Conservation (phyloP, 2,329 filamentous ascomycete species). For the Botrytis deweyae region DNA sequence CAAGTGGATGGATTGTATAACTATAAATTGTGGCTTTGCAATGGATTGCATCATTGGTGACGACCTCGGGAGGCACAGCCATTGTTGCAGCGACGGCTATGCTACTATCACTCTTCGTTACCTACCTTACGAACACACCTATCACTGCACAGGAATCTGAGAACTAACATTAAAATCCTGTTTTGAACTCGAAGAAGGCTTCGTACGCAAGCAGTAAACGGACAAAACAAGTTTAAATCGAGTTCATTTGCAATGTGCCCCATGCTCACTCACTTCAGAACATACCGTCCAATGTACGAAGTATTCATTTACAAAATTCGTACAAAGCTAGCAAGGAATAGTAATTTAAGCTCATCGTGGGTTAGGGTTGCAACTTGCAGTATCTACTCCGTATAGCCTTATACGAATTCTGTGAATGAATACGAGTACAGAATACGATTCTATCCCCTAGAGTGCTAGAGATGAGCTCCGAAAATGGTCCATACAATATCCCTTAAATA, state of each 20-base stretch:
- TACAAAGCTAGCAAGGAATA: too few relatives aligned
- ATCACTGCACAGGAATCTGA: neutral
- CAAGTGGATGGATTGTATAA: neutral
- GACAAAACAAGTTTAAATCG: neutral
- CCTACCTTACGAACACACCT: neutral
- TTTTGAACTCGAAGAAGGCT: neutral
- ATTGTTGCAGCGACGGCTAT: neutral
- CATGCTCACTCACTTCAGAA: too few relatives aligned
- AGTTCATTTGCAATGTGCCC: neutral
- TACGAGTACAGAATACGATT: too few relatives aligned
- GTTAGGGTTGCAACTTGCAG: too few relatives aligned
- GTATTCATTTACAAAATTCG: too few relatives aligned
- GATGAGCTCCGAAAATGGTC: too few relatives aligned
- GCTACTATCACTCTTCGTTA: neutral
- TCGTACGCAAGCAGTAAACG: neutral
- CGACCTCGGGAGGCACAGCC: neutral
- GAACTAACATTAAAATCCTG: neutral
- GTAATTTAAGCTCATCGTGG: too few relatives aligned
- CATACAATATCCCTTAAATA: too few relatives aligned
- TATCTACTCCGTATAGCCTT: too few relatives aligned
- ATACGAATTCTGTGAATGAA: too few relatives aligned
- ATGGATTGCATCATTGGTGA: constrained; percentile 11
- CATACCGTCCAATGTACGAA: neutral
- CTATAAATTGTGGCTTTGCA: constrained; percentile 8
- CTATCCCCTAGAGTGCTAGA: too few relatives aligned